A percentile compares a stretch with the other conserved stretches of the same genome.
Conservation (phyloP, 2,329 filamentous ascomycete genomes). For the Sporothrix schenckii region DNA sequence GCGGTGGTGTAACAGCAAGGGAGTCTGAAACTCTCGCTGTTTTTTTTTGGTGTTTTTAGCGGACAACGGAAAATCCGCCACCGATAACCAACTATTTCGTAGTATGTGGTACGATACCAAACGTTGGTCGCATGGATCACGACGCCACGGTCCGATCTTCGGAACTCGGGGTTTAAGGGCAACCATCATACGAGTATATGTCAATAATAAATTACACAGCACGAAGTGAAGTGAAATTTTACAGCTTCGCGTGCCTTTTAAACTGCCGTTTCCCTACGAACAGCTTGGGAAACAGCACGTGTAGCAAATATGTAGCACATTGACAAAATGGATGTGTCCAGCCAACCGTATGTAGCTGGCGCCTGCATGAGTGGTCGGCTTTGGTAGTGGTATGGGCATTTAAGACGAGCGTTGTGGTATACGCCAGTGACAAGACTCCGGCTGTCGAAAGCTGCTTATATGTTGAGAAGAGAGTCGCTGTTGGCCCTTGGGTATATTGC, state of each 20-base stretch:
- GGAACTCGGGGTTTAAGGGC: no score
- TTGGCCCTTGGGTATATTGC: slow-evolving; percentile 31
- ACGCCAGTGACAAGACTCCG: slow-evolving; percentile 33
- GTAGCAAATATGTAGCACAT: no score
- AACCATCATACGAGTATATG: no score
- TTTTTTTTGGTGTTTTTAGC: neutral
- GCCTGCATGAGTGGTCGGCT: slow-evolving; percentile 3
- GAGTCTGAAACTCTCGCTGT: neutral
- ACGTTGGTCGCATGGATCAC: no score
- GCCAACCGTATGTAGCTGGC: no score
- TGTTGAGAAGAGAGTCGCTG: slow-evolving; percentile 32
- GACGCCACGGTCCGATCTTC: no score
- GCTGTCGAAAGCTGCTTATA: slow-evolving; percentile 29
- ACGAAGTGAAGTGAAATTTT: no score
- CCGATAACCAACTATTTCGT: neutral
- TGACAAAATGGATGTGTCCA: no score
- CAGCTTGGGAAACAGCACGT: no score
- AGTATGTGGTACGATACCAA: neutral
- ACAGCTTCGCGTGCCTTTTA: no score
- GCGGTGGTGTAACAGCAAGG: neutral
- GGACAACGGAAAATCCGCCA: neutral
- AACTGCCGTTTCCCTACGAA: no score
- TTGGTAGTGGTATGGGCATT: slow-evolving; percentile 34
- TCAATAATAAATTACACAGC: no score
- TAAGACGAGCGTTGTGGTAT: slow-evolving; percentile 35